A percentile compares a stretch with the other conserved stretches of the same genome.
These are phyloP conservation scores for Penicillium steckii DNA, from an alignment of 495 filamentous ascomycete species.

Conservation along the genomic window DNA sequence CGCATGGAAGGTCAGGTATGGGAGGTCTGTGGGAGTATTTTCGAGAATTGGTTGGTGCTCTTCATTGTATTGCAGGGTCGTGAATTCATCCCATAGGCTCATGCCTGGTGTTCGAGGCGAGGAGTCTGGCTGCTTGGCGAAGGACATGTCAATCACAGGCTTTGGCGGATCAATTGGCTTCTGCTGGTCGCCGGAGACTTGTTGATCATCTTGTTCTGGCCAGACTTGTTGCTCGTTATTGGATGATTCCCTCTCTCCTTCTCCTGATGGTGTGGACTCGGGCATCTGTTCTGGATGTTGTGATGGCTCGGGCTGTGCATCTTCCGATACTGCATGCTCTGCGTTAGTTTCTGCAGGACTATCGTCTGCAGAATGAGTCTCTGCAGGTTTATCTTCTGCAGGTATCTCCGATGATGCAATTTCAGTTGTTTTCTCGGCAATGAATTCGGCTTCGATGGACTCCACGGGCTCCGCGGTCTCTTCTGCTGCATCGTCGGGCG, in stretches of 20 bases:
- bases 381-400: neutral
- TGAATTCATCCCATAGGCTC: conserved; percentile 44
- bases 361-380: neutral
- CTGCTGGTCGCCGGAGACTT: neutral
- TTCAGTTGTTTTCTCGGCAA: neutral
- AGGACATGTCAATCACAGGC: conserved; percentile 44
- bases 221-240: neutral
- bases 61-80: conserved; percentile 34
- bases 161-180: conserved; percentile 13
- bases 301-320: neutral
- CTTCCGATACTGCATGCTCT: neutral
- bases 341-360: neutral
- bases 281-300: neutral
- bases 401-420: neutral
- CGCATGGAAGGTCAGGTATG: conserved; percentile 47
- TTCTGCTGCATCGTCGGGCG: conserved; percentile 9
- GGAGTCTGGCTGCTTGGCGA: conserved; percentile 35
- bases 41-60: conserved; percentile 12
- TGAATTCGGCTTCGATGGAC: neutral
- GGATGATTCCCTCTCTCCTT: neutral
- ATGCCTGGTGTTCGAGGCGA: conserved; percentile 32
- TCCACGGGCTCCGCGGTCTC: conserved; percentile 5
- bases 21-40: conserved; percentile 19
- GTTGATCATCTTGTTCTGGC: conserved; percentile 8
- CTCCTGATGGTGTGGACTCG: neutral